Conservation (phyloP, 2,329 filamentous ascomycete species). For the Elsinoe batatas region DNA sequence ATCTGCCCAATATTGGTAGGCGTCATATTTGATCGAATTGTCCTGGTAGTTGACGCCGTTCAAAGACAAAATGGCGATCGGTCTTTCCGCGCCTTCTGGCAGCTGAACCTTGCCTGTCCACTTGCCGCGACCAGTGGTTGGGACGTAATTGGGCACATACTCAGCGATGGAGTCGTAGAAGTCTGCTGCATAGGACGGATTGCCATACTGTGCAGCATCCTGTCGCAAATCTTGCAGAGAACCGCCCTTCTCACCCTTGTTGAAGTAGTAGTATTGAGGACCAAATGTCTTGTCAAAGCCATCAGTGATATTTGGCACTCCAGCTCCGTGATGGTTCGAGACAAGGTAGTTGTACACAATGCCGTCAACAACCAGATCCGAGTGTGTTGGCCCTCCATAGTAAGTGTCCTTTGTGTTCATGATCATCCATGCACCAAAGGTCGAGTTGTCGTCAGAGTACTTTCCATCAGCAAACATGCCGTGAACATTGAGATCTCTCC, state of each 20-base stretch:
- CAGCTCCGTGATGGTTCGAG: slow-evolving; percentile 54
- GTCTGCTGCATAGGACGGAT: slow-evolving; percentile 45
- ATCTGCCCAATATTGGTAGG: slow-evolving; percentile 54
- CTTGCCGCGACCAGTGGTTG: slow-evolving; percentile 41
- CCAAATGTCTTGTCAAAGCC: slow-evolving; percentile 58
- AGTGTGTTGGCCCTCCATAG: slow-evolving; percentile 52
- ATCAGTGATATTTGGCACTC: slow-evolving; percentile 53
- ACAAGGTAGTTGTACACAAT: slow-evolving; percentile 57
- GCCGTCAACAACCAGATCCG: slow-evolving; percentile 53
- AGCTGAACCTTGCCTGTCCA: slow-evolving; percentile 44
- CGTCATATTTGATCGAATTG: slow-evolving; percentile 44
- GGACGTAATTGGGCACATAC: slow-evolving; percentile 50
- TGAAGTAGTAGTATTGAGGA: slow-evolving; percentile 55
- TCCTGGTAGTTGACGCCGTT: slow-evolving; percentile 48
- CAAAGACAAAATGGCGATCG: slow-evolving; percentile 47
- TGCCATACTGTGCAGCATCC: slow-evolving; percentile 45
- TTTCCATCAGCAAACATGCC: slow-evolving; percentile 46
- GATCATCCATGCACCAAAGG: slow-evolving; percentile 53
- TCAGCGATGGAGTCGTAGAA: slow-evolving; percentile 56
- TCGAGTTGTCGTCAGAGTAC: slow-evolving; percentile 40
- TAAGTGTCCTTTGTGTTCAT: slow-evolving; percentile 57
- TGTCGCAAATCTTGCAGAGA: slow-evolving; percentile 40
- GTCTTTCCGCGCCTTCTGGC: slow-evolving; percentile 41
- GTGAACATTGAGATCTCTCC: slow-evolving; percentile 49
- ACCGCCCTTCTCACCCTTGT: slow-evolving; percentile 41